Evolutionary conservation across 1,139 yeast genomes (phyloP), one percentile per base, ranked within the genome.

Genomic region (Meyerozyma carpophila): DNA sequence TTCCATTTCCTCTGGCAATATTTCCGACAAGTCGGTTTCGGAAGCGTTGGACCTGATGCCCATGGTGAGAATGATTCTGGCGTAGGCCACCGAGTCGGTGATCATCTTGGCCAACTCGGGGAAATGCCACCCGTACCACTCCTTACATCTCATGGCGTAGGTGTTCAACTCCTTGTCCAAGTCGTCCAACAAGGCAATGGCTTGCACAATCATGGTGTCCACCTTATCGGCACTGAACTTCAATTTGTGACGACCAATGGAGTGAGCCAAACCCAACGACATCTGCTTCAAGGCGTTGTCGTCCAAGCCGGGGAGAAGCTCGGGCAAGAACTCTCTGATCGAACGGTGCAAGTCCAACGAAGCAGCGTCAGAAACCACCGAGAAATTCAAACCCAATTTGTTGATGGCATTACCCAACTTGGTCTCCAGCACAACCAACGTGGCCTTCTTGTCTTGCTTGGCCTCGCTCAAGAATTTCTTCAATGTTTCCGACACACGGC

Each of bases 121-220:
- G 82, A 93, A 94, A 68, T 93, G 99, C 99, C 99, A 93, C 53
- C 98, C 98, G 72, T 94, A 93, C 99, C 99, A 93, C 75, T 93
- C 99, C 75, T 91, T 91, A 65, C 82, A 81, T 75, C 99, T 84
- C 99, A 93, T 93, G 55, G 98, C 93, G 61, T 88, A 93, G 43
- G 98, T 94, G 75, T 93, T 93, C 60, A 93, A 79, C 66, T 94
- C 98, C 73, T 93, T 93, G 73, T 93, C 98, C 61, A 93, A 81
- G 65, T 94, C 96, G 62, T 93, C 99, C 62, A 93, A 79, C 54
- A 94, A 75, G 31, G 98, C 96, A 71, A 93, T 93, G 47, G 98
- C 98, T 76, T 94, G 98, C 52, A 93, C 95, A 65, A 93, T 90
- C 96, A 91, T 91, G 57, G 95, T 93, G 70, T 93, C 98, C 48